Evolutionary conservation across 2,329 filamentous ascomycete genomes (phyloP).

Genomic region (Lasiodiplodia theobromae): DNA sequence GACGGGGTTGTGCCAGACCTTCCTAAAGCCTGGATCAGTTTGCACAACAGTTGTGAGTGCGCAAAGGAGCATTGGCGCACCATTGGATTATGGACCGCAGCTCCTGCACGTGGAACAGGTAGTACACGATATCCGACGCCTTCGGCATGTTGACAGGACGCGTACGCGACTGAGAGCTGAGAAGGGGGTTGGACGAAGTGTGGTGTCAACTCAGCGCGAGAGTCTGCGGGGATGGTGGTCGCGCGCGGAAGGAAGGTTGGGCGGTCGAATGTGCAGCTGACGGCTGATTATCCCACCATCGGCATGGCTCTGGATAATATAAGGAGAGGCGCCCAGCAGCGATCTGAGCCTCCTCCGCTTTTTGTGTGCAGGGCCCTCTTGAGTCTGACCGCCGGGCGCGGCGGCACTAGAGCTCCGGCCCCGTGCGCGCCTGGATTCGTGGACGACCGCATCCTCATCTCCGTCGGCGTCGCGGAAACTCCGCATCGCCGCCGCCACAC

Average conservation of each 20-base stretch:
- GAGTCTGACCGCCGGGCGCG: constrained; percentile 6
- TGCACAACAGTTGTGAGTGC: constrained; percentile 15
- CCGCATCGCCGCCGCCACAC: constrained; percentile 6
- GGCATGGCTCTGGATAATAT: constrained; percentile 22
- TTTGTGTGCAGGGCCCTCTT: constrained; percentile 7
- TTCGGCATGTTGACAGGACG: constrained; percentile 41
- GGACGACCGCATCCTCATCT: background rate
- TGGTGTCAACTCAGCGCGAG: background rate
- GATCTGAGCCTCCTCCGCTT: constrained; percentile 28
- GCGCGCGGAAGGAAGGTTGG: background rate
- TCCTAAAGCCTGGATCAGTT: constrained; percentile 63
- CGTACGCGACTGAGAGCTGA: background rate
- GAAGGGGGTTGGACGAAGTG: background rate
- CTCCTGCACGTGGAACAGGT: constrained; percentile 76
- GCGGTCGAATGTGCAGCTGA: background rate
- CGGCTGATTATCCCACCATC: constrained; percentile 8
- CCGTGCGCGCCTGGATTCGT: background rate
- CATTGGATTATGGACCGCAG: constrained; percentile 88
- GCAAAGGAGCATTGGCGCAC: constrained; percentile 57
- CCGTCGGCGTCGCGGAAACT: background rate
- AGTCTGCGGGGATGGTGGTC: background rate
- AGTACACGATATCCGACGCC: constrained; percentile 68
- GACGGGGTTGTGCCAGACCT: constrained; percentile 94
- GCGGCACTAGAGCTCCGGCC: background rate
- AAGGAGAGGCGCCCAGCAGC: constrained; percentile 10